Evolutionary conservation across 2,329 filamentous ascomycete species (phyloP).

Genomic region (Apiospora sp.): DNA sequence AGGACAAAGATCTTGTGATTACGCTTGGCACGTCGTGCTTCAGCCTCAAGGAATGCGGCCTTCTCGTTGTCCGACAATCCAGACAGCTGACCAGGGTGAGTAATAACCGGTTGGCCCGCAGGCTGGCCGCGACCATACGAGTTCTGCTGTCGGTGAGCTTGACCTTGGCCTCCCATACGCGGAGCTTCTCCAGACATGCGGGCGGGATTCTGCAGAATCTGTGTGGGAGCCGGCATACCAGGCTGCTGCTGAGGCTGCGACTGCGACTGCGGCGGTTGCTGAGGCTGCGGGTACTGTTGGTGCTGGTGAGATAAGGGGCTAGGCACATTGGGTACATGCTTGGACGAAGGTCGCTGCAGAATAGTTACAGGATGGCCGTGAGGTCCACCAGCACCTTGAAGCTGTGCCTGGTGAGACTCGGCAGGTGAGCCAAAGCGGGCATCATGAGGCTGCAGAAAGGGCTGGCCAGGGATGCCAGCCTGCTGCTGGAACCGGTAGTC

Average conservation of each 20-base stretch:
- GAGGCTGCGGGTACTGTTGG: conserved; percentile 32
- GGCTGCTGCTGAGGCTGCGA: conserved; percentile 39
- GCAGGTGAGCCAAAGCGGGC: conserved; percentile 31
- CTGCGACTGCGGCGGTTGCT: conserved; percentile 36
- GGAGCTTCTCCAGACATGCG: conserved; percentile 61
- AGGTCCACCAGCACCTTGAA: conserved; percentile 39
- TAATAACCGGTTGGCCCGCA: conserved; percentile 49
- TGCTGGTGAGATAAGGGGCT: conserved; percentile 46
- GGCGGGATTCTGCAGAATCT: conserved; percentile 83
- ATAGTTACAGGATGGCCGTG: conserved; percentile 63
- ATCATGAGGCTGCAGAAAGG: conserved; percentile 36
- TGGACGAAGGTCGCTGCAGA: conserved; percentile 60
- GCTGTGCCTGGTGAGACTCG: conserved; percentile 43
- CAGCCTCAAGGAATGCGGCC: conserved; percentile 83
- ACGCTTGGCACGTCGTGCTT: conserved; percentile 92
- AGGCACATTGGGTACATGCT: conserved; percentile 45
- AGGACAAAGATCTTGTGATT: conserved; percentile 98
- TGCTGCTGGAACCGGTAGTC: conserved; percentile 41
- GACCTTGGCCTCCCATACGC: conserved; percentile 43
- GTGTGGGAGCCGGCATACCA: conserved; percentile 64
- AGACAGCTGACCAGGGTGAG: conserved; percentile 77
- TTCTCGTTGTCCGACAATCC: conserved; percentile 86
- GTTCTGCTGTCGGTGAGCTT: conserved; percentile 56
- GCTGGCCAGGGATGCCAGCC: conserved; percentile 37
- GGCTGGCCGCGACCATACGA: conserved; percentile 58